Evolutionary conservation across 2,329 filamentous ascomycete species (phyloP), one percentile per base, ranked within the genome.

Genomic region (Didymosphaeria variabile): DNA sequence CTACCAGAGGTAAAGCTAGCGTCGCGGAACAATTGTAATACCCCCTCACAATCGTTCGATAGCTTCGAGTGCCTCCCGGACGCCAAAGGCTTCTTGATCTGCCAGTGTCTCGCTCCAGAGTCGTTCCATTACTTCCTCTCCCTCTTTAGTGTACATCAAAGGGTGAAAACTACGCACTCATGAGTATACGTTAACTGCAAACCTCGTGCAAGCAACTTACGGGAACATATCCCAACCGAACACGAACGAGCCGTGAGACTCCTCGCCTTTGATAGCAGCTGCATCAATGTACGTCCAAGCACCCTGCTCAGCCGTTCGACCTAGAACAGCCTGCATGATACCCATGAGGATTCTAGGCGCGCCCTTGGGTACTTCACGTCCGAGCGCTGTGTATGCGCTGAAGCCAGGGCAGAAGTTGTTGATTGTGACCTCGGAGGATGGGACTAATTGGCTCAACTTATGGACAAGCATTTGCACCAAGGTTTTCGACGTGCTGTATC

Each of bases 211-310:
- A 19, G 13, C 3, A 69, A 76, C 82, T 84, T 49, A 80, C 80
- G 77, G 55, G 31, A 42, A 58, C 15, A 81, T 83, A 0, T 85
- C 46, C 60, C 81, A 84, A 54, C 79, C 82, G 0, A 44, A 44
- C 17, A 58, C 36, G 36, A 47, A 56, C 12, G 19, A 53, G 10
- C 83, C 83, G 60, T 86, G 84, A 0, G 81, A 81, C 65, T 85
- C 82, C 50, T 77, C 79, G 0, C 83, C 84, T 55, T 85, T 79
- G 0, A 76, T 72, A 0, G 82, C 73, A 0, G 72, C 72, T 0
- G 83, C 83, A 63, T 86, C 80, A 0, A 85, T 57, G 62, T 81
- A 84, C 0, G 79, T 81, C 46, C 78, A 80, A 1, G 81, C 83
- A 5, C 81, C 84, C 10, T 78, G 76, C 5, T 73, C 69, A 5